Evolutionary conservation across 73 alveolate species (phyloP).

Genomic region (Uronychia binucleata): DNA sequence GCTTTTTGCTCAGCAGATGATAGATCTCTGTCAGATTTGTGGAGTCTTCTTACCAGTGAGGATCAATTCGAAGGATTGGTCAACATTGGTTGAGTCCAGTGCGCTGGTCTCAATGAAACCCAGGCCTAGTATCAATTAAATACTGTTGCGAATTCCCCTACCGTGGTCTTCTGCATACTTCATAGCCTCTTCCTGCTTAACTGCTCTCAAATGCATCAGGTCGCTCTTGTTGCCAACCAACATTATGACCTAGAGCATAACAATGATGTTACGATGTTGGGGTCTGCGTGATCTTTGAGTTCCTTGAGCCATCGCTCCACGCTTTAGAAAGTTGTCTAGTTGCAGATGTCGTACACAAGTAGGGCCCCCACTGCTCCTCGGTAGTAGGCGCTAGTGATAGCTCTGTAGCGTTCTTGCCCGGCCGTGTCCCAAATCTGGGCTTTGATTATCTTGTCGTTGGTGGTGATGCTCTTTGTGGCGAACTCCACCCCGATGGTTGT

Average conservation of each 20-base stretch:
- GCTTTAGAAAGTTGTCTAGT: slow-evolving; percentile 58
- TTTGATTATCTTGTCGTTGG: slow-evolving; percentile 12
- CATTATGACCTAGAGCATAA: slow-evolving; percentile 35
- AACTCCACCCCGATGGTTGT: slow-evolving; percentile 94
- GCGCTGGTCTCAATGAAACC: slow-evolving; percentile 89
- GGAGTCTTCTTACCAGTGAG: slow-evolving; percentile 12
- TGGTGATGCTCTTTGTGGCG: slow-evolving; percentile 63
- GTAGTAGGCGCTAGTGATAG: slow-evolving; percentile 79
- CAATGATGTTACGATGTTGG: slow-evolving; percentile 30
- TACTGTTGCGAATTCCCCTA: not conserved
- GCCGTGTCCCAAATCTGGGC: slow-evolving; percentile 90
- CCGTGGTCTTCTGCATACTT: slow-evolving; percentile 76
- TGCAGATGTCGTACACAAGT: slow-evolving; percentile 77
- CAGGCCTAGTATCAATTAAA: slow-evolving; percentile 14
- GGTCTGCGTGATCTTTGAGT: slow-evolving; percentile 71
- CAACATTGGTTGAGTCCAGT: slow-evolving; percentile 79
- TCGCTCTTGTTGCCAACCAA: slow-evolving; percentile 84
- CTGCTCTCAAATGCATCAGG: slow-evolving; percentile 82
- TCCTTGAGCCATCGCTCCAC: slow-evolving; percentile 77
- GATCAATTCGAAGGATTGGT: slow-evolving; percentile 68
- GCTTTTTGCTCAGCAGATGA: not conserved
- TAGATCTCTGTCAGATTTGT: not conserved
- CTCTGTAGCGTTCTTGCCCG: slow-evolving; percentile 80
- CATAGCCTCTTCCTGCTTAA: slow-evolving; percentile 79
- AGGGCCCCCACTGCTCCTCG: slow-evolving; percentile 88